These are phyloP conservation scores for Exophiala calicioides DNA, from an alignment of 2,329 filamentous ascomycete genomes.

Conservation along the genomic window DNA sequence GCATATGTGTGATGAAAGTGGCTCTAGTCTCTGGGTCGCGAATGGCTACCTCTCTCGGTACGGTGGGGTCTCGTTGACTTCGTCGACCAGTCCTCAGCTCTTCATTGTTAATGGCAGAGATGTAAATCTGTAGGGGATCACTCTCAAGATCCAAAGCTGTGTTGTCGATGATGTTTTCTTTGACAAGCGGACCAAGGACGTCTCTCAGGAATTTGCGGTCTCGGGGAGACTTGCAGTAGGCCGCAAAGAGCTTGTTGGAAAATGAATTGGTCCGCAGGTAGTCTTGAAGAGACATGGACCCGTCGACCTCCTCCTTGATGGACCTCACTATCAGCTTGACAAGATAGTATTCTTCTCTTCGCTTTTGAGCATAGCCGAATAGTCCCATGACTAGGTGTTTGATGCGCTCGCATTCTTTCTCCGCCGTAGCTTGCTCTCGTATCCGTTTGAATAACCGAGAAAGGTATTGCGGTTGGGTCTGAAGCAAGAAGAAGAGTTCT, in stretches of 20 bases:
- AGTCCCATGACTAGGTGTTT: constrained; percentile 94
- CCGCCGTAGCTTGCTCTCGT: constrained; percentile 77
- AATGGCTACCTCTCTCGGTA: constrained; percentile 91
- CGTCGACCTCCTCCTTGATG: constrained; percentile 81
- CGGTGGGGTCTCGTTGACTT: constrained; percentile 77
- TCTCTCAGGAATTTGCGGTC: constrained; percentile 92
- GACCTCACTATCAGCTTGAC: constrained; percentile 83
- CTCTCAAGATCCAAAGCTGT: constrained; percentile 89
- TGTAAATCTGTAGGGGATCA: constrained; percentile 96
- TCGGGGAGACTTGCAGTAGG: constrained; percentile 85
- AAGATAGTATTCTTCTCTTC: constrained; percentile 94
- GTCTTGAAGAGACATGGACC: constrained; percentile 72
- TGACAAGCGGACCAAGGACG: constrained; percentile 78
- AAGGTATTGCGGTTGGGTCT: constrained; percentile 94
- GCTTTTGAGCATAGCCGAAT: constrained; percentile 96
- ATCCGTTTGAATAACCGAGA: constrained; percentile 82
- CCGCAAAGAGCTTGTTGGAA: constrained; percentile 82
- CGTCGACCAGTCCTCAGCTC: constrained; percentile 87
- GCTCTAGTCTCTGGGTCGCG: constrained; percentile 89
- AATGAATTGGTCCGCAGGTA: constrained; percentile 89
- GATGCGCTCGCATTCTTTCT: constrained; percentile 90
- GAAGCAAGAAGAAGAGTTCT: constrained; percentile 93
- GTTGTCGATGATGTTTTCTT: constrained; percentile 91
- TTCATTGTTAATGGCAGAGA: constrained; percentile 93
- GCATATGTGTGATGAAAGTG: constrained; percentile 90